A percentile compares a stretch with the other conserved stretches of the same genome.
These are phyloP conservation scores for Acacia pycnantha DNA, from an alignment of 331 rosid genomes.

Conservation along the genomic window DNA sequence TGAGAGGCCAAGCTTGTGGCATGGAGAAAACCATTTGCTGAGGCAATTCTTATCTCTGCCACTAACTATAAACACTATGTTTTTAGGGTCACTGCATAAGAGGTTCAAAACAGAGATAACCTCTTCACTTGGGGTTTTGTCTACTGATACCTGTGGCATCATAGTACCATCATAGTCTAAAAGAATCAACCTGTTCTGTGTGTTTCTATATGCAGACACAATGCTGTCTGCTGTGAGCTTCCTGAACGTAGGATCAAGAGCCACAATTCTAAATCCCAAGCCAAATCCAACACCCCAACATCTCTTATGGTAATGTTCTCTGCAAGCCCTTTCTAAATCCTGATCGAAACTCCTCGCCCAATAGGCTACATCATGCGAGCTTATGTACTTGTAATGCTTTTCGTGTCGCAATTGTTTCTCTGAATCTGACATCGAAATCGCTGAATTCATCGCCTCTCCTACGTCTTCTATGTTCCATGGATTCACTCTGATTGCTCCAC, in stretches of 20 bases:
- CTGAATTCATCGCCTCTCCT: conserved; percentile 53
- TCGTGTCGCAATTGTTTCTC: conserved; percentile 66
- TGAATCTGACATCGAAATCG: conserved; percentile 40
- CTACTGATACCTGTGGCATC: conserved; percentile 43
- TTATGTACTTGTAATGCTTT: conserved; percentile 74
- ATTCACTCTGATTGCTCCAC: conserved; percentile 70
- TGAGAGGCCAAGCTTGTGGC: conserved; percentile 64
- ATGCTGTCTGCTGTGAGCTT: conserved; percentile 48
- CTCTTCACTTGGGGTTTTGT: conserved; percentile 50
- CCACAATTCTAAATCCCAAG: conserved; percentile 58
- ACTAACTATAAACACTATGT: conserved; percentile 64
- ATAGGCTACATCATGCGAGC: conserved; percentile 68
- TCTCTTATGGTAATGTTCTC: conserved; percentile 52
- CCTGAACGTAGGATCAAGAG: conserved; percentile 58
- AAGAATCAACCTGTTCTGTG: conserved; percentile 57
- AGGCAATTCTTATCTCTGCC: conserved; percentile 67
- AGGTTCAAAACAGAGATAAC: conserved; percentile 54
- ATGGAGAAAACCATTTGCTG: conserved; percentile 59
- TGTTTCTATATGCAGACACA: conserved; percentile 35
- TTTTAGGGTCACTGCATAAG: conserved; percentile 60
- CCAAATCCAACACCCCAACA: conserved; percentile 59
- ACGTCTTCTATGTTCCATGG: conserved; percentile 75
- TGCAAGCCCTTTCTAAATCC: conserved; percentile 66
- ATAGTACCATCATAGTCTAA: conserved; percentile 82
- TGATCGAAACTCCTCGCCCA: conserved; percentile 77